A percentile compares a stretch with the other conserved stretches of the same genome.
Conservation (phyloP, 495 filamentous ascomycete species). For the Neurospora africana region DNA sequence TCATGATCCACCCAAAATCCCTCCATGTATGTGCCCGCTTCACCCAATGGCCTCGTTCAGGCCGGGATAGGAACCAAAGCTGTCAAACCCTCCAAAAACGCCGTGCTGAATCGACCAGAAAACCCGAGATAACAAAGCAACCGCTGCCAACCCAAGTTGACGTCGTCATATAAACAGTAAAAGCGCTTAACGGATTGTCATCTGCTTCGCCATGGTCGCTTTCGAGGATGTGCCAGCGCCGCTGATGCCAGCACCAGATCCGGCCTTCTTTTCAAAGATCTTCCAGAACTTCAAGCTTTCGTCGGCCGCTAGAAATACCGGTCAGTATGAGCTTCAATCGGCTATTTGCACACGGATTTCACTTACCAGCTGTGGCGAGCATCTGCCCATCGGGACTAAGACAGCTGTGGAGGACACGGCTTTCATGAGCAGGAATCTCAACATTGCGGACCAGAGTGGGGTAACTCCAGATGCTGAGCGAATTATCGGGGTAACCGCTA, state of each 20-base stretch:
- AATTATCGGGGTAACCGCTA: slow-evolving; percentile 97
- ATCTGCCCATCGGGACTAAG: slow-evolving; percentile 95
- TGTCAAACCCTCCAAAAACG: slow-evolving; percentile 18
- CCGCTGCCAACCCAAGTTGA: slow-evolving; percentile 25
- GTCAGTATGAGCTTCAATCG: slow-evolving; percentile 8
- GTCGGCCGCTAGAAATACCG: slow-evolving; percentile 53
- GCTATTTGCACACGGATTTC: not conserved
- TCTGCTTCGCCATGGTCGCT: slow-evolving; percentile 78
- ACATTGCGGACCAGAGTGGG: slow-evolving; percentile 91
- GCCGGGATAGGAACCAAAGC: not conserved
- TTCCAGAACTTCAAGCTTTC: slow-evolving; percentile 99
- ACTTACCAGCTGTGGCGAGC: slow-evolving; percentile 74
- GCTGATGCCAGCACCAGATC: slow-evolving; percentile 46
- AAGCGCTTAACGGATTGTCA: slow-evolving; percentile 77
- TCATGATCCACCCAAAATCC: not conserved
- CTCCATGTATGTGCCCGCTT: not conserved
- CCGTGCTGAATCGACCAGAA: slow-evolving; percentile 35
- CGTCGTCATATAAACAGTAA: not conserved
- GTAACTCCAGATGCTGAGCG: slow-evolving; percentile 96
- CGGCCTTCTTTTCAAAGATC: slow-evolving; percentile 95
- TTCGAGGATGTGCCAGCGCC: slow-evolving; percentile 45
- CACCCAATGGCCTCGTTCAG: not conserved
- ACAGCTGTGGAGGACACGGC: slow-evolving; percentile 85
- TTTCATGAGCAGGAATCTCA: slow-evolving; percentile 98
- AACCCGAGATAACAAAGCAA: slow-evolving; percentile 27